Evolutionary conservation across 225 moss, liverwort and hornwort genomes (phyloP).

Genomic region (Straminergon stramineum): DNA sequence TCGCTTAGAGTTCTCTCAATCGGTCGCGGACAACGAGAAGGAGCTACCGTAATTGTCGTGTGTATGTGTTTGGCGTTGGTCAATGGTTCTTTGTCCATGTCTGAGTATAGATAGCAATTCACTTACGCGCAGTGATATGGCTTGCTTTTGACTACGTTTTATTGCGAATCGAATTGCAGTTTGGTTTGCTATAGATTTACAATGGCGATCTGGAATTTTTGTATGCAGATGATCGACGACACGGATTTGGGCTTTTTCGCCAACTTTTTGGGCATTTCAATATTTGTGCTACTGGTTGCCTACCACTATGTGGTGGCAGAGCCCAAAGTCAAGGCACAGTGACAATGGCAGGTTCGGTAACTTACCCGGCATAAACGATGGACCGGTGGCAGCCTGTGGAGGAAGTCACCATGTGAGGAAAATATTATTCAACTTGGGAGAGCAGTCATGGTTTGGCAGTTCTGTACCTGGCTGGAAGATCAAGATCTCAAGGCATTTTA

Average conservation of each 20-base stretch:
- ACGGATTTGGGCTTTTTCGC: constrained; percentile 94
- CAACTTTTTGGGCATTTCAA: constrained; percentile 80
- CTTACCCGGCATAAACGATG: background rate
- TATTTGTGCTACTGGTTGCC: constrained; percentile 86
- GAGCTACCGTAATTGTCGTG: background rate
- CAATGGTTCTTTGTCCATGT: background rate
- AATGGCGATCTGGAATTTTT: background rate
- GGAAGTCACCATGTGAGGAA: constrained; percentile 5
- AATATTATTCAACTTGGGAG: background rate
- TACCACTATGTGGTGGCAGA: constrained; percentile 97
- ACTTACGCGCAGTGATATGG: background rate
- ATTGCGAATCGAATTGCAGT: background rate
- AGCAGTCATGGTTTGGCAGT: constrained; percentile 6
- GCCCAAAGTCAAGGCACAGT: constrained; percentile 60
- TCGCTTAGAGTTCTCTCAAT: background rate
- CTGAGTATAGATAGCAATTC: background rate
- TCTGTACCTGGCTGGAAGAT: background rate
- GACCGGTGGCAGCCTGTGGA: background rate
- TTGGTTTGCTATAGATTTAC: background rate
- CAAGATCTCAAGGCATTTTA: background rate
- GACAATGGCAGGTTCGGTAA: background rate
- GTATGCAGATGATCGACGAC: constrained; percentile 89
- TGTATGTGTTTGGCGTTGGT: background rate
- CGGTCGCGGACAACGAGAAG: background rate
- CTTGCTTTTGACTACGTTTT: background rate